Conservation (phyloP, 805 yeast genomes). For the Candida parachauliodes region DNA sequence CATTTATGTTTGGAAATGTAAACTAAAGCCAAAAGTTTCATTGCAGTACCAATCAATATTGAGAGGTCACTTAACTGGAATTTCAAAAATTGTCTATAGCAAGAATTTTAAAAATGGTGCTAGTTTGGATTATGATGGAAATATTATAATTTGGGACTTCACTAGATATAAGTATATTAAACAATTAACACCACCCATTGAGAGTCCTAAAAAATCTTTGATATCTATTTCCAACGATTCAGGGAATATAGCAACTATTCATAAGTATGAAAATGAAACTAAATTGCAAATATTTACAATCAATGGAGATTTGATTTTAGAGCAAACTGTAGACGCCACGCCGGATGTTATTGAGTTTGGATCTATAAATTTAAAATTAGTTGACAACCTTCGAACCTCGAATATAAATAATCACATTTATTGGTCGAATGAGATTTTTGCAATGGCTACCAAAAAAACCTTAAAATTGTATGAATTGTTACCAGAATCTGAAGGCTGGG, state of each 20-base stretch:
- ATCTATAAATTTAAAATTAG: constrained; percentile 23
- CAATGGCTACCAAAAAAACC: constrained; percentile 17
- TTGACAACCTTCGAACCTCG: constrained; percentile 21
- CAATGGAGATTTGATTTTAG: constrained; percentile 47
- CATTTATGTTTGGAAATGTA: constrained; percentile 55
- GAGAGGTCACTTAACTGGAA: constrained; percentile 54
- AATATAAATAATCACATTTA: constrained; percentile 25
- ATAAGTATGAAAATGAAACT: constrained; percentile 14
- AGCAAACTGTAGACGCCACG: constrained; percentile 14
- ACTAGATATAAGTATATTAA: constrained; percentile 50
- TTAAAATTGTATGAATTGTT: constrained; percentile 22
- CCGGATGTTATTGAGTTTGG: constrained; percentile 27
- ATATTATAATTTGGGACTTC: constrained; percentile 62
- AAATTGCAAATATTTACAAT: constrained; percentile 42
- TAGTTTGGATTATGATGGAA: constrained; percentile 54
- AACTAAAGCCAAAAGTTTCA: constrained; percentile 20
- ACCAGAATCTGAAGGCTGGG: constrained; percentile 15
- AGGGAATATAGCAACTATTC: constrained; percentile 48
- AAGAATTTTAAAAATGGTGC: constrained; percentile 52
- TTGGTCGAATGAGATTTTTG: constrained; percentile 37
- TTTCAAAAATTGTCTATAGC: constrained; percentile 47
- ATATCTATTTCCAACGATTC: constrained; percentile 50
- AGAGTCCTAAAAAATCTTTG: constrained; percentile 14
- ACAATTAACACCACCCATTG: constrained; percentile 17
- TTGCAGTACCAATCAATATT: constrained; percentile 43